Conservation (phyloP, 1,139 yeast species). For the Geotrichum reessii region DNA sequence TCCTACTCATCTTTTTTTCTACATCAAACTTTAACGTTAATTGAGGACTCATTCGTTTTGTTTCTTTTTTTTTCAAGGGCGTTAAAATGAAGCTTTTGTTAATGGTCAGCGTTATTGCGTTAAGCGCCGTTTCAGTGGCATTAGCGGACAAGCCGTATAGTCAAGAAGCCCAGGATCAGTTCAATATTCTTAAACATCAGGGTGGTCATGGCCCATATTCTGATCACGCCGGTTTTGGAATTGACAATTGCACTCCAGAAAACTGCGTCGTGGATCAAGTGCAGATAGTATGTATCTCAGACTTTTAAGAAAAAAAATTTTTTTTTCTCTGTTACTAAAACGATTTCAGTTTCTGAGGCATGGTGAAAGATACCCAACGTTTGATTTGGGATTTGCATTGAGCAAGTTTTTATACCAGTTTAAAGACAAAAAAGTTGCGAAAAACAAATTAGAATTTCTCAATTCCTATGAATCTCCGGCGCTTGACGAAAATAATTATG, state of each 20-base stretch:
- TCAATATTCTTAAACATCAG: conserved; percentile 33
- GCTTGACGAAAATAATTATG: conserved; percentile 13
- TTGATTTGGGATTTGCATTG: neutral
- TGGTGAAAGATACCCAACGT: conserved; percentile 65
- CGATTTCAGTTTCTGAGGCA: conserved; percentile 48
- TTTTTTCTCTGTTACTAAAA: conserved; percentile 18
- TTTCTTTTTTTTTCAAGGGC: neutral
- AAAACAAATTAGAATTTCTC: conserved; percentile 37
- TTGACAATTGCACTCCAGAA: conserved; percentile 43
- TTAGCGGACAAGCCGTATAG: conserved; percentile 9
- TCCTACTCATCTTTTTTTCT: neutral
- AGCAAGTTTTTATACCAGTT: conserved; percentile 6
- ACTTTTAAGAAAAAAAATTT: neutral
- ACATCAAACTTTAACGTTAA: neutral
- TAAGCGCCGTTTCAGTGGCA: neutral
- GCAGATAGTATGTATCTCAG: conserved; percentile 36
- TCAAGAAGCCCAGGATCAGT: conserved; percentile 32
- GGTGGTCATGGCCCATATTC: conserved; percentile 47
- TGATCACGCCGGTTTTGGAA: conserved; percentile 41
- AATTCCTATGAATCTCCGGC: conserved; percentile 37
- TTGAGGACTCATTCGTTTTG: neutral
- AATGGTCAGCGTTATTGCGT: neutral
- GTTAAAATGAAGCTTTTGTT: neutral
- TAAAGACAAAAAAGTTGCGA: conserved; percentile 23
- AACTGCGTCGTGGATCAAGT: conserved; percentile 58